Conservation (phyloP, 2,329 filamentous ascomycete species). For the Lecanicillium sp. region DNA sequence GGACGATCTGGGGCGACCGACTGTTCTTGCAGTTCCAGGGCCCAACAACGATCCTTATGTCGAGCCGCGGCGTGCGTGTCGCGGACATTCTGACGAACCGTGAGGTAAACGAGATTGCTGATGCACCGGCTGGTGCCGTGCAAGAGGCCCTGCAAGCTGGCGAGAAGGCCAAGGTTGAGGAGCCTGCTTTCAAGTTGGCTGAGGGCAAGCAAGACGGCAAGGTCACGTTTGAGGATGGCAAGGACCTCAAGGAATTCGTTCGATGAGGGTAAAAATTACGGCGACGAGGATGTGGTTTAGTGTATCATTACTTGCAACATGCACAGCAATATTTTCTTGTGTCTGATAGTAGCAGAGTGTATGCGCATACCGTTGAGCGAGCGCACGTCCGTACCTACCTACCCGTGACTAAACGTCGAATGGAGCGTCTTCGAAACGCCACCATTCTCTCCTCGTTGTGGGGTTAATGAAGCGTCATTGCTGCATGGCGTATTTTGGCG, state of each 20-base stretch:
- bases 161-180: constrained; percentile 13
- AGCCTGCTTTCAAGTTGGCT: constrained; percentile 47
- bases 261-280: constrained; percentile 25
- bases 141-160: constrained; percentile 44
- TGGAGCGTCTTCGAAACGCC: no score
- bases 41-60: constrained; percentile 78
- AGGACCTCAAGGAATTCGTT: constrained; percentile 51
- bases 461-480: no score
- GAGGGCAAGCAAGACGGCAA: constrained; percentile 56
- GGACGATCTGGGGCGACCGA: constrained; percentile 89
- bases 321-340: neutral
- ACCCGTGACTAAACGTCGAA: no score
- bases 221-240: constrained; percentile 58
- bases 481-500: no score
- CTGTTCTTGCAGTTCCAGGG: constrained; percentile 88
- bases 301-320: neutral
- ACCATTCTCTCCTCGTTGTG: no score
- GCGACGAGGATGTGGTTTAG: neutral
- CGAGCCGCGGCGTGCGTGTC: constrained; percentile 75
- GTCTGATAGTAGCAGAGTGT: no score
- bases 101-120: constrained; percentile 87
- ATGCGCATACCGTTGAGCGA: no score
- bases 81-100: constrained; percentile 70
- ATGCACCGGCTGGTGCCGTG: constrained; percentile 67
- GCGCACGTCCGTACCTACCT: no score